Evolutionary conservation across 371 early-diverging fungal species (phyloP).

Genomic region (Rhizomucor pusillus): DNA sequence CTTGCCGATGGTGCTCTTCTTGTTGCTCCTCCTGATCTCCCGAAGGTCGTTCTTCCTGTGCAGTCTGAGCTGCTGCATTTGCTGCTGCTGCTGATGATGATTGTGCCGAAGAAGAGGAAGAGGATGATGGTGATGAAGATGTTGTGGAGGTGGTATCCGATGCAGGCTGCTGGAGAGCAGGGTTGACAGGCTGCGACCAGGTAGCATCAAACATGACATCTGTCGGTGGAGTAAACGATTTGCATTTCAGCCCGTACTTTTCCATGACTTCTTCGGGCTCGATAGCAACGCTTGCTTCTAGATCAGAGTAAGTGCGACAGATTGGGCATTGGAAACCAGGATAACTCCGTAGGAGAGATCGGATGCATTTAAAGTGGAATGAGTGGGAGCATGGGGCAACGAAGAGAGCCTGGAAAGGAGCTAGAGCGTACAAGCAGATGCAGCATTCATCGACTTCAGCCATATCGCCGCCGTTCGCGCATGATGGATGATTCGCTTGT

Average conservation of each 20-base stretch:
- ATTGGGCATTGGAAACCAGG: slow-evolving; percentile 94
- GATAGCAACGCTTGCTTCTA: slow-evolving; percentile 79
- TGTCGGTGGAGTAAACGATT: slow-evolving; percentile 16
- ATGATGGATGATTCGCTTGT: slow-evolving; percentile 1
- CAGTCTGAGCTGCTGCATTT: not conserved
- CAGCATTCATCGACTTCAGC: slow-evolving; percentile 80
- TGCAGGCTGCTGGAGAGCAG: not conserved
- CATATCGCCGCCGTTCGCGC: not conserved
- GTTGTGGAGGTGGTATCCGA: not conserved
- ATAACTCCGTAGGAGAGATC: slow-evolving; percentile 65
- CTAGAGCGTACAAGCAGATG: slow-evolving; percentile 91
- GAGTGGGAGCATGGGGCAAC: slow-evolving; percentile 93
- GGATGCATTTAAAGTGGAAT: slow-evolving; percentile 94
- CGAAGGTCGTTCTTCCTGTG: not conserved
- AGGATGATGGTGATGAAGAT: slow-evolving; percentile 2
- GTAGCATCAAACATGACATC: slow-evolving; percentile 10
- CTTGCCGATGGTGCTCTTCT: not conserved
- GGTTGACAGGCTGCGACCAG: not conserved
- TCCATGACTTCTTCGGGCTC: slow-evolving; percentile 33
- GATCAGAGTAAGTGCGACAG: slow-evolving; percentile 92
- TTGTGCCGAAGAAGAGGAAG: not conserved
- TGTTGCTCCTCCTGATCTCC: not conserved
- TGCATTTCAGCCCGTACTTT: slow-evolving; percentile 18
- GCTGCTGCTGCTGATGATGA: not conserved
- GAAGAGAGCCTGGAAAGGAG: slow-evolving; percentile 92